Percentiles rank a stretch among this genome's conserved stretches.
These are phyloP conservation scores for Tulasnella sp. DNA, from an alignment of 768 basidiomycete species.

Conservation along the genomic window DNA sequence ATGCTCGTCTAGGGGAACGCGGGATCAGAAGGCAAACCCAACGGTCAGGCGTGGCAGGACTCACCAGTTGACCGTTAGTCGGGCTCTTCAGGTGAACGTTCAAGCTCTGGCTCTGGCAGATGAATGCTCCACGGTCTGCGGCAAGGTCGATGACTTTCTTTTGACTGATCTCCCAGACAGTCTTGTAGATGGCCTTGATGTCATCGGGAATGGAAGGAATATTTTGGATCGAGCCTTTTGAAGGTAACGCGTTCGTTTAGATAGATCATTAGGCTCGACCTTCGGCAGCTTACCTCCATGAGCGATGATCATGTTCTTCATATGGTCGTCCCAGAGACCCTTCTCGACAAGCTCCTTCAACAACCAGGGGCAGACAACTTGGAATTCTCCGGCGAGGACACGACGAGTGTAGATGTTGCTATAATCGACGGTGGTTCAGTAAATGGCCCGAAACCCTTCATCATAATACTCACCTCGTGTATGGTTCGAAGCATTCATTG, in stretches of 20 bases:
- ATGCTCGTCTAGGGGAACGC: conserved; percentile 56
- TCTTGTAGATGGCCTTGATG: conserved; percentile 98
- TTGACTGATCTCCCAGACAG: conserved; percentile 99
- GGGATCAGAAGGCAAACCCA: conserved; percentile 23
- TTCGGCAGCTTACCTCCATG: conserved; percentile 59
- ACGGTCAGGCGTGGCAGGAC: conserved; percentile 31
- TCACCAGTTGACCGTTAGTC: conserved; percentile 72
- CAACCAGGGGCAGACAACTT: conserved; percentile 98
- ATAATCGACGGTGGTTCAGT: conserved; percentile 19
- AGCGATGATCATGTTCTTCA: conserved; percentile 99
- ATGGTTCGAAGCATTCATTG: conserved; percentile 99
- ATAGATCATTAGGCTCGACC: background rate
- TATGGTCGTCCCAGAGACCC: conserved; percentile 93
- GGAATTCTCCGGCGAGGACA: conserved; percentile 99
- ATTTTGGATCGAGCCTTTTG: conserved; percentile 64
- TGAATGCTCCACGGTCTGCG: conserved; percentile 97
- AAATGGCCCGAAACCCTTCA: background rate
- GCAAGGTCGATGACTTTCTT: conserved; percentile 98
- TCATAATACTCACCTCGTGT: conserved; percentile 63
- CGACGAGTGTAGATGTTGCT: conserved; percentile 99
- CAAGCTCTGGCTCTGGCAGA: conserved; percentile 92
- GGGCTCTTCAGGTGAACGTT: conserved; percentile 91
- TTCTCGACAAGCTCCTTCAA: conserved; percentile 96
- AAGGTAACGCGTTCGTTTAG: background rate
- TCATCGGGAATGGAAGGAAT: conserved; percentile 85